Percentiles rank a stretch among this genome's conserved stretches.
Conservation (phyloP, 2,329 filamentous ascomycete species). For the Aspergillus eucalypticola region DNA sequence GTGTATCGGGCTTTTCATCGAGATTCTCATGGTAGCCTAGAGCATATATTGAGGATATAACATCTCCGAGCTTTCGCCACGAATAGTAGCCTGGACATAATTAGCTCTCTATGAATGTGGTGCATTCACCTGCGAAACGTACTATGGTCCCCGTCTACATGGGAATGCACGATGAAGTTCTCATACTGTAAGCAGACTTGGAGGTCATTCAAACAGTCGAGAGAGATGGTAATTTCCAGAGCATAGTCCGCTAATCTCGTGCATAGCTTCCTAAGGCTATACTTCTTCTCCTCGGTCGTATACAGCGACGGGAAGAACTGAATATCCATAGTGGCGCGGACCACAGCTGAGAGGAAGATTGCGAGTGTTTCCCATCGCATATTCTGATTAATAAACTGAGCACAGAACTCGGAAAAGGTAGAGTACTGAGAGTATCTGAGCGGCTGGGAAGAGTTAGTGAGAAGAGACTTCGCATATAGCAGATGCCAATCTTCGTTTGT, state of each 20-base stretch:
- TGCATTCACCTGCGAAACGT: conserved; percentile 13
- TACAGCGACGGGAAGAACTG: conserved; percentile 33
- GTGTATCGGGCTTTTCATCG: conserved; percentile 29
- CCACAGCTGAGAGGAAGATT: conserved; percentile 40
- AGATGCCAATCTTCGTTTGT: not conserved
- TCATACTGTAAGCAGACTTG: conserved; percentile 51
- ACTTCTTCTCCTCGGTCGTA: conserved; percentile 27
- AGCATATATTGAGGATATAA: conserved; percentile 48
- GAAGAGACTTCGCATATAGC: not conserved
- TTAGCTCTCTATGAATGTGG: not conserved
- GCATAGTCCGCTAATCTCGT: conserved; percentile 37
- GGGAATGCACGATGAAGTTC: conserved; percentile 49
- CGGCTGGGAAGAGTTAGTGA: not conserved
- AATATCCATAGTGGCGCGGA: conserved; percentile 38
- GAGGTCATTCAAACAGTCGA: conserved; percentile 45
- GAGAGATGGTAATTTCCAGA: conserved; percentile 38
- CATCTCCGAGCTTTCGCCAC: conserved; percentile 51
- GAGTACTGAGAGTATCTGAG: conserved; percentile 11
- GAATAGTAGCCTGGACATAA: conserved; percentile 43
- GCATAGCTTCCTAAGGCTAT: conserved; percentile 26
- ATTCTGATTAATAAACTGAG: conserved; percentile 30
- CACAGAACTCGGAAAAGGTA: conserved; percentile 20
- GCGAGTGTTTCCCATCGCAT: conserved; percentile 44
- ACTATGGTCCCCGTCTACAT: conserved; percentile 50
- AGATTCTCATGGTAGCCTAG: conserved; percentile 49